Conservation (phyloP, 2,329 filamentous ascomycete species). For the Chaetomium sp. region DNA sequence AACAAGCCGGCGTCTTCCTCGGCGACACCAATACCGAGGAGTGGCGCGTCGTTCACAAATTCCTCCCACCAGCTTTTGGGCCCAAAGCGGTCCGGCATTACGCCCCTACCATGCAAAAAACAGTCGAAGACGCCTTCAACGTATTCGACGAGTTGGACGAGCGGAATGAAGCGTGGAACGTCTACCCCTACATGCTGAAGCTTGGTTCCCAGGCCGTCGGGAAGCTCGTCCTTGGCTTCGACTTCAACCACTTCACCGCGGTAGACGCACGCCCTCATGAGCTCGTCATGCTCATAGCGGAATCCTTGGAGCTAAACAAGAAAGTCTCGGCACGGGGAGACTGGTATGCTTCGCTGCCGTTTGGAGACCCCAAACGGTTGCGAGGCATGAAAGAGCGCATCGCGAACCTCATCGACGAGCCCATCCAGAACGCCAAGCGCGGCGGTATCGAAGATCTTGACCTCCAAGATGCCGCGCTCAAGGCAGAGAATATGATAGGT, state of each 20-base stretch:
- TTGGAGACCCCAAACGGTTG: slow-evolving; percentile 56
- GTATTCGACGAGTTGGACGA: slow-evolving; percentile 56
- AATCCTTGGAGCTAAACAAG: slow-evolving; percentile 59
- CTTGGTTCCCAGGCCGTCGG: slow-evolving; percentile 50
- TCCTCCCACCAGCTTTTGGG: slow-evolving; percentile 59
- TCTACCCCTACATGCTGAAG: slow-evolving; percentile 54
- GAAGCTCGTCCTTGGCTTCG: slow-evolving; percentile 49
- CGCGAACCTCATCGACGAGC: slow-evolving; percentile 40
- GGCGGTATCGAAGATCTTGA: slow-evolving; percentile 41
- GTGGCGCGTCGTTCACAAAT: slow-evolving; percentile 60
- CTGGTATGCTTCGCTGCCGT: slow-evolving; percentile 60
- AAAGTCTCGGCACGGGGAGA: slow-evolving; percentile 55
- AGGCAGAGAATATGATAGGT: slow-evolving; percentile 34
- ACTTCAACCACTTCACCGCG: slow-evolving; percentile 49
- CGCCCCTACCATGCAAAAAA: slow-evolving; percentile 59
- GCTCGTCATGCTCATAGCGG: slow-evolving; percentile 54
- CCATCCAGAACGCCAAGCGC: slow-evolving; percentile 2
- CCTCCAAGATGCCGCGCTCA: slow-evolving; percentile 36
- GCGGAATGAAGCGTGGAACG: slow-evolving; percentile 50
- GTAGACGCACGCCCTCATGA: slow-evolving; percentile 52
- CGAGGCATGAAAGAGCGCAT: slow-evolving; percentile 40
- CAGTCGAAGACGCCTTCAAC: slow-evolving; percentile 53
- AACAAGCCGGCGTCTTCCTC: slow-evolving; percentile 48
- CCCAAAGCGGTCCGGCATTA: slow-evolving; percentile 64
- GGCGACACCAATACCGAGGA: slow-evolving; percentile 54